phyloP scores from a whole-genome alignment of 2,329 filamentous ascomycete species.

The Penicillium glabrum region DNA sequence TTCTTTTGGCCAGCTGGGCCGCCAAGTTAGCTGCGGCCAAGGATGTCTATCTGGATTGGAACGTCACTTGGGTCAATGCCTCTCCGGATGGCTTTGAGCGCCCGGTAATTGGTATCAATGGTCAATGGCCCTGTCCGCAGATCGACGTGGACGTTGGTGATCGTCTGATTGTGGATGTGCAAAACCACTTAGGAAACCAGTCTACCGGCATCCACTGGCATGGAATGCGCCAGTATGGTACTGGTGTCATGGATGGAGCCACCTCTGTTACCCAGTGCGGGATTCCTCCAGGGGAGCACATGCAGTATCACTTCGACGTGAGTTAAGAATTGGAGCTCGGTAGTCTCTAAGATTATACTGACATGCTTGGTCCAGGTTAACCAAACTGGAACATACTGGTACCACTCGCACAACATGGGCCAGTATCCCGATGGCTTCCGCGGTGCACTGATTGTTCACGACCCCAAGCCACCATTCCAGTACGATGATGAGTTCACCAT shows the following conservation, averaged over 20 bases:
- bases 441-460: conserved; percentile 64
- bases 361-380: conserved; percentile 40
- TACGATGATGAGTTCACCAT: conserved; percentile 65
- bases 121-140: conserved; percentile 70
- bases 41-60: conserved; percentile 49
- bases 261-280: conserved; percentile 66
- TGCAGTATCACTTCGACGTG: conserved; percentile 67
- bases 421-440: conserved; percentile 72
- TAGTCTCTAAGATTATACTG: not conserved
- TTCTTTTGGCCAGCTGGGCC: conserved; percentile 18
- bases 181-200: conserved; percentile 40
- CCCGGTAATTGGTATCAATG: conserved; percentile 73
- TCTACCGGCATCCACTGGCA: conserved; percentile 59
- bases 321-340: not conserved
- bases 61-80: conserved; percentile 68
- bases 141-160: conserved; percentile 41
- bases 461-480: conserved; percentile 60
- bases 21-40: conserved; percentile 21
- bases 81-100: conserved; percentile 70
- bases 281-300: conserved; percentile 62
- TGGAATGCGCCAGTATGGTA: conserved; percentile 68
- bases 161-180: conserved; percentile 39
- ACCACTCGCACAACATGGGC: conserved; percentile 67
- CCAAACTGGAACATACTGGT: conserved; percentile 77
- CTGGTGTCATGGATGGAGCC: conserved; percentile 70